Base-by-base conservation (phyloP, 441 rosid species). In the Populus hybrid region DNA sequence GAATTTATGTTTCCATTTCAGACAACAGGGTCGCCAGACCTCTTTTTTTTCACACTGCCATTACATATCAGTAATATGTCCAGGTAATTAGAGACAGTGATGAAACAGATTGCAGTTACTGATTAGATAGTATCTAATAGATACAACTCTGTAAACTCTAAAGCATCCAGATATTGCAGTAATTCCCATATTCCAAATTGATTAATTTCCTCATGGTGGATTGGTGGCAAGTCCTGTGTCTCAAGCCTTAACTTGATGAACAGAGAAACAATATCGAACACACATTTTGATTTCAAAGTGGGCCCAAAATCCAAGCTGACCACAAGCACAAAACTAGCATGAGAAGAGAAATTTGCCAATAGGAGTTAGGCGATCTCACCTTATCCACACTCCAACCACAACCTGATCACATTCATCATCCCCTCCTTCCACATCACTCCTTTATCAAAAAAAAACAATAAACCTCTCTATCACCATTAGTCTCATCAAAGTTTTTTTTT, bases 311-410 rank as follows among this genome's bases (percentile, higher is more conserved):
- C 40, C 35, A 70, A 73, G 74, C 42, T 59, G 18, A 74, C 89
- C 94, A 87, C 67, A 34, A 71, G 74, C 71, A 65, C 57, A 72
- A 35, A 81, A 76, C 74, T 26, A 69, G 76, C 63, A 70, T 59
- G 79, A 70, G 65, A 64, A 79, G 73, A 64, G 71, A 79, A 10
- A 80, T 76, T 84, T 83, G 87, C 97, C 91, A 92, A 93, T 90
- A 81, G 87, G 92, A 89, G 82, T 67, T 73, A 76, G 89, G 97
- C 88, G 91, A 93, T 90, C 96, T 88, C 88, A 92, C 95, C 99
- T 89, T 92, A 95, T 95, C 98, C 92, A 86, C 91, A 87, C 88
- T 84, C 89, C 87, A 80, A 79, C 97, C 99, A 93, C 97, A 92
- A 79, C 70, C 81, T 77, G 66, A 85, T 85, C 79, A 71, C 83